Base-by-base conservation (phyloP, 192 early-diverging fungal species). In the Coemansia sp. region DNA sequence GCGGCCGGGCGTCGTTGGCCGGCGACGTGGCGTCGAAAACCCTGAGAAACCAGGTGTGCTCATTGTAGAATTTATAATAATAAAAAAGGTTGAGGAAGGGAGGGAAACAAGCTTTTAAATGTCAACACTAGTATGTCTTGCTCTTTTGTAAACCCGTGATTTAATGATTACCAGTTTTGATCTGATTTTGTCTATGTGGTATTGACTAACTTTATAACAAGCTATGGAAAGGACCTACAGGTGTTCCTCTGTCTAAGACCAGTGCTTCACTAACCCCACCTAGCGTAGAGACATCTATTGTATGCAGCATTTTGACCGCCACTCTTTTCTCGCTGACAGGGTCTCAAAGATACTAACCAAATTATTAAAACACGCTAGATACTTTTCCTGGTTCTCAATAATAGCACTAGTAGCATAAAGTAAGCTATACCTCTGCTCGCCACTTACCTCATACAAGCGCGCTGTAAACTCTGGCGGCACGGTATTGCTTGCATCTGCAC, bases 1-100 rank as follows among this genome's bases (percentile, higher is more conserved):
- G 0, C 80, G 69, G 0, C 80, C 80, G 1, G 80, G 80, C 46
- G 80, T 83, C 58, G 77, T 31, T 39, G 80, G 76, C 14, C 80
- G 80, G 17, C 80, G 72, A 19, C 73, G 69, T 9, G 80, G 80
- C 36, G 80, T 83, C 15, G 73, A 66, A 19, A 83, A 60, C 0
- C 75, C 80, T 19, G 64, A 73, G 50, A 70, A 71, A 4, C 42
- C 57, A 7, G 77, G 72, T 11, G 73, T 68, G 63, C 60, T 80
- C 77, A 80, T 80, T 59, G 34, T 36, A 36, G 7, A 36, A 1
- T 36, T 36, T 36, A 4, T 6, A 6, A 36, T 36, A 36, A 36
- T 36, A 36, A 36, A 8, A 34, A 34, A 34, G 5, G 34, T 34
- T 34, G 34, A 34, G 5, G 34, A 36, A 27, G 25, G 25, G 25